Conservation (phyloP, 257 asterid species). For the Solanum appendiculatum region DNA sequence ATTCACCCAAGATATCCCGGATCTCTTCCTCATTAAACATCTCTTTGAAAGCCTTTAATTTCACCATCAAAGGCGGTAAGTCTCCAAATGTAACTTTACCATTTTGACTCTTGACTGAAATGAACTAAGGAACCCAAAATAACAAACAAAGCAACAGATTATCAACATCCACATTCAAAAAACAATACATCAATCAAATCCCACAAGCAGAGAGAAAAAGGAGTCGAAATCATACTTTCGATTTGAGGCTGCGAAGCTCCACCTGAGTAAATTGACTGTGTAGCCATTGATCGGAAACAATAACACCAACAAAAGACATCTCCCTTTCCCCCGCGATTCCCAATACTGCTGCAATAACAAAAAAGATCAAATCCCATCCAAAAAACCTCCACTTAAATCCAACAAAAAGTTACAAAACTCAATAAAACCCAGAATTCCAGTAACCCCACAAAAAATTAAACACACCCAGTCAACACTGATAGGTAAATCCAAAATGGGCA, state of each 20-base stretch:
- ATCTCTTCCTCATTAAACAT: slow-evolving; percentile 61
- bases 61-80: slow-evolving; percentile 64
- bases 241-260: slow-evolving; percentile 77
- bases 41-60: slow-evolving; percentile 50
- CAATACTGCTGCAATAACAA: neutral
- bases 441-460: neutral
- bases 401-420: neutral
- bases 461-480: neutral
- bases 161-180: slow-evolving; percentile 5
- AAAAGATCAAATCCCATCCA: neutral
- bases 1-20: slow-evolving; percentile 38
- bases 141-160: neutral
- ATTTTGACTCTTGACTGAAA: slow-evolving; percentile 50
- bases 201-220: neutral
- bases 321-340: slow-evolving; percentile 24
- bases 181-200: neutral
- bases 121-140: slow-evolving; percentile 34
- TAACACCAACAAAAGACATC: slow-evolving; percentile 82
- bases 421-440: neutral
- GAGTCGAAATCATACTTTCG: slow-evolving; percentile 39
- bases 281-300: slow-evolving; percentile 95
- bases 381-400: neutral
- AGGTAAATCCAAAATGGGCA: slow-evolving; percentile 1
- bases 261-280: slow-evolving; percentile 94
- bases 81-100: slow-evolving; percentile 69